These are phyloP conservation scores for Lipomyces lipofer DNA, from an alignment of 805 yeast genomes.

Conservation along the genomic window DNA sequence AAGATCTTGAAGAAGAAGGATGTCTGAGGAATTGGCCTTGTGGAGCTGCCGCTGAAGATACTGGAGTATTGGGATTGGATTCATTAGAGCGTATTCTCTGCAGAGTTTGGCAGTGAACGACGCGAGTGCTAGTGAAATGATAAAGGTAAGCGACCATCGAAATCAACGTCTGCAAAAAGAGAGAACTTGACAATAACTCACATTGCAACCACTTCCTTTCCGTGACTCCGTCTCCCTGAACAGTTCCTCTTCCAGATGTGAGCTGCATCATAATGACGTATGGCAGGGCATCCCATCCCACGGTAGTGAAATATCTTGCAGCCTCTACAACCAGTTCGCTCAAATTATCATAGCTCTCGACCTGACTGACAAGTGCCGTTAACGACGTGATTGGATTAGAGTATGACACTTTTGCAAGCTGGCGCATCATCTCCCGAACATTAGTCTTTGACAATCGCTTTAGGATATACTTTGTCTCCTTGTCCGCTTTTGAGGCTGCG, in stretches of 20 bases:
- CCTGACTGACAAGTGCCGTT: slow-evolving; percentile 68
- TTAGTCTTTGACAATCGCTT: slow-evolving; percentile 83
- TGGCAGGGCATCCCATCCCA: slow-evolving; percentile 84
- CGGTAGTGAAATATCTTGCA: slow-evolving; percentile 68
- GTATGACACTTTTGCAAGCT: slow-evolving; percentile 68
- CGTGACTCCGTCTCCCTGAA: slow-evolving; percentile 76
- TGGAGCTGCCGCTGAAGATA: slow-evolving; percentile 66
- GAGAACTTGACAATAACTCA: slow-evolving; percentile 16
- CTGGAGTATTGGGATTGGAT: slow-evolving; percentile 59
- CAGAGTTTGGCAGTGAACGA: slow-evolving; percentile 75
- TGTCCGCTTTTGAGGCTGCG: slow-evolving; percentile 67
- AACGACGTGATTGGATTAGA: slow-evolving; percentile 80
- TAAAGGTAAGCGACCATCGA: neutral
- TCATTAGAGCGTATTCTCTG: slow-evolving; percentile 55
- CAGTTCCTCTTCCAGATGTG: slow-evolving; percentile 62
- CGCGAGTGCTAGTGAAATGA: slow-evolving; percentile 53
- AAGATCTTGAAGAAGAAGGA: slow-evolving; percentile 67
- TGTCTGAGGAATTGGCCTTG: slow-evolving; percentile 56
- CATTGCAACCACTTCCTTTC: slow-evolving; percentile 80
- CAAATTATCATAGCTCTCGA: slow-evolving; percentile 89
- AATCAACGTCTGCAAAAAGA: neutral
- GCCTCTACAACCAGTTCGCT: slow-evolving; percentile 75
- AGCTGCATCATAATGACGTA: slow-evolving; percentile 70
- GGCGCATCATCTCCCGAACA: slow-evolving; percentile 67
- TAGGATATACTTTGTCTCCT: slow-evolving; percentile 71